These are phyloP conservation scores for Halenospora varia DNA, from an alignment of 495 filamentous ascomycete species.

Conservation along the genomic window DNA sequence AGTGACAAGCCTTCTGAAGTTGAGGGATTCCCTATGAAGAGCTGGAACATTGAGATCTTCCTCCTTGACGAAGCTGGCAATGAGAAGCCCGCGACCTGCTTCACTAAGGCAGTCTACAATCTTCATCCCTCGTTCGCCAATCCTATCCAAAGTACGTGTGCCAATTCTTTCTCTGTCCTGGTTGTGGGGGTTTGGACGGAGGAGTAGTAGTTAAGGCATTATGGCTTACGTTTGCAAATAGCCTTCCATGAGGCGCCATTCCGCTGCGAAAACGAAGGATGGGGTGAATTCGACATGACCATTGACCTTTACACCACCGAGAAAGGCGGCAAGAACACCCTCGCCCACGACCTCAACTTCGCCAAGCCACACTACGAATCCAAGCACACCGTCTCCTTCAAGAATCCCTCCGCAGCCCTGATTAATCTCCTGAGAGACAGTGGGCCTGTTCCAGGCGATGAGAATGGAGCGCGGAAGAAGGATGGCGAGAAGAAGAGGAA, in stretches of 20 bases:
- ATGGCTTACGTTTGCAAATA: slow-evolving; percentile 29
- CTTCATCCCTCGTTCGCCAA: slow-evolving; percentile 91
- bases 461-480: slow-evolving; percentile 56
- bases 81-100: slow-evolving; percentile 72
- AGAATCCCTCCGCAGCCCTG: slow-evolving; percentile 84
- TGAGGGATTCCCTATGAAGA: slow-evolving; percentile 88
- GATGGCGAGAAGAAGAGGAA: slow-evolving; percentile 77
- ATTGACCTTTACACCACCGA: slow-evolving; percentile 78
- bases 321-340: slow-evolving; percentile 74
- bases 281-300: slow-evolving; percentile 98
- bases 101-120: slow-evolving; percentile 87
- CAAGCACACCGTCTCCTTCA: slow-evolving; percentile 78
- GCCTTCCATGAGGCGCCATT: slow-evolving; percentile 83
- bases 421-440: slow-evolving; percentile 70
- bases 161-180: background rate
- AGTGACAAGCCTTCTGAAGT: slow-evolving; percentile 67
- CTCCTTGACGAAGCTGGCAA: slow-evolving; percentile 57
- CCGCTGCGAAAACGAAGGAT: slow-evolving; percentile 86
- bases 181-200: too few species aligned
- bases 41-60: slow-evolving; percentile 63
- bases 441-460: slow-evolving; percentile 77
- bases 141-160: slow-evolving; percentile 69
- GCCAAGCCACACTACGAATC: slow-evolving; percentile 74
- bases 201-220: background rate
- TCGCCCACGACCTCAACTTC: slow-evolving; percentile 93